Evolutionary conservation across 148 eudicot genomes (phyloP).

Genomic region (Heliosperma pusillum): DNA sequence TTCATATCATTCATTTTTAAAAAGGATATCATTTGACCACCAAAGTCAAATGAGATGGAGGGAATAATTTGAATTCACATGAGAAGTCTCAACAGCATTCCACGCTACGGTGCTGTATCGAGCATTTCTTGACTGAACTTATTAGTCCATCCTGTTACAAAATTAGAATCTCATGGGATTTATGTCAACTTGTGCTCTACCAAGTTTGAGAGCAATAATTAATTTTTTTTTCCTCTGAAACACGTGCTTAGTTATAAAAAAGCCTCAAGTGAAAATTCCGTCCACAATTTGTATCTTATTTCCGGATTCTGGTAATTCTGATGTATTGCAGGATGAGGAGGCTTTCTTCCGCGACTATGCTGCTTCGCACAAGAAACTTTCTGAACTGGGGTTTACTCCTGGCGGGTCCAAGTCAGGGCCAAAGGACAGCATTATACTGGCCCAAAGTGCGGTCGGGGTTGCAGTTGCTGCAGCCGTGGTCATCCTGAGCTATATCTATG

Average conservation of each 20-base stretch:
- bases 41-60: not conserved
- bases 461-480: constrained; percentile 89
- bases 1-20: not conserved
- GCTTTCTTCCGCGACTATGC: constrained; percentile 85
- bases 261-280: not conserved
- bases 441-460: constrained; percentile 78
- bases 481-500: constrained; percentile 69
- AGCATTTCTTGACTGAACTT: not conserved
- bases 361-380: constrained; percentile 83
- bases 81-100: not conserved
- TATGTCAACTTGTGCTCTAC: not conserved
- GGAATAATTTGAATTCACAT: not conserved
- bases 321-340: constrained; percentile 73
- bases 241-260: constrained; percentile 1
- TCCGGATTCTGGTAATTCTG: not conserved
- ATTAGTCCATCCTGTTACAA: not conserved
- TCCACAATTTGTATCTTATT: not conserved
- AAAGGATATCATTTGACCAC: not conserved
- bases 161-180: not conserved
- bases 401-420: constrained; percentile 27
- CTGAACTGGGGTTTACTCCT: constrained; percentile 81
- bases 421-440: constrained; percentile 48
- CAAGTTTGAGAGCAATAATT: not conserved
- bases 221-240: not conserved
- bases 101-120: not conserved